A percentile compares a stretch with the other conserved stretches of the same genome.
Conservation (phyloP, 2,329 filamentous ascomycete genomes). For the Colletotrichum australisinense region DNA sequence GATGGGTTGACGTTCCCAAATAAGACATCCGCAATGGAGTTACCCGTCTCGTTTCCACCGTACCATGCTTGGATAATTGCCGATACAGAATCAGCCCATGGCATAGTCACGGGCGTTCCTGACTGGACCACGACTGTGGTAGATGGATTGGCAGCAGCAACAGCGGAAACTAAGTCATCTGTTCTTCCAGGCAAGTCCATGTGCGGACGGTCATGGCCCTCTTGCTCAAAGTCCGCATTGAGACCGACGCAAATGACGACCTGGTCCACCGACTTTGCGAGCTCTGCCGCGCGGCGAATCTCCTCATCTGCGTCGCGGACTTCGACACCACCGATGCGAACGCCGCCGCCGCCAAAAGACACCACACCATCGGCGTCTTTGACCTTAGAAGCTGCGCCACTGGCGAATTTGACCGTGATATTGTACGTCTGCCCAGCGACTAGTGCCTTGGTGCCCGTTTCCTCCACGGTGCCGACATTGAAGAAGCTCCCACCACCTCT, state of each 20-base stretch:
- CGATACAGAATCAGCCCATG: conserved; percentile 63
- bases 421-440: conserved; percentile 43
- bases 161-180: conserved; percentile 66
- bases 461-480: conserved; percentile 46
- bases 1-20: conserved; percentile 46
- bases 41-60: conserved; percentile 39
- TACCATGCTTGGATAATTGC: conserved; percentile 41
- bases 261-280: conserved; percentile 67
- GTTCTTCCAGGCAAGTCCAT: conserved; percentile 70
- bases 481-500: conserved; percentile 45
- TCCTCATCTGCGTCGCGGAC: conserved; percentile 20
- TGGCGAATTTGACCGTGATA: conserved; percentile 42
- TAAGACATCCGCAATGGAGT: conserved; percentile 40
- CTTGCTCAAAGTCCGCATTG: conserved; percentile 53
- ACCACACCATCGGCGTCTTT: not conserved
- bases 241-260: conserved; percentile 67
- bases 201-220: conserved; percentile 76
- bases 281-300: conserved; percentile 28
- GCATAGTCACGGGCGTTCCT: conserved; percentile 62
- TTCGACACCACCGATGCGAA: conserved; percentile 15
- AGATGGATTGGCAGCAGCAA: conserved; percentile 66
- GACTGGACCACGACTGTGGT: conserved; percentile 67
- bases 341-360: not conserved
- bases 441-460: conserved; percentile 38
- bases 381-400: conserved; percentile 38